phyloP scores from a whole-genome alignment of 352 stramenopile genomes.

The Pythium biforme region DNA sequence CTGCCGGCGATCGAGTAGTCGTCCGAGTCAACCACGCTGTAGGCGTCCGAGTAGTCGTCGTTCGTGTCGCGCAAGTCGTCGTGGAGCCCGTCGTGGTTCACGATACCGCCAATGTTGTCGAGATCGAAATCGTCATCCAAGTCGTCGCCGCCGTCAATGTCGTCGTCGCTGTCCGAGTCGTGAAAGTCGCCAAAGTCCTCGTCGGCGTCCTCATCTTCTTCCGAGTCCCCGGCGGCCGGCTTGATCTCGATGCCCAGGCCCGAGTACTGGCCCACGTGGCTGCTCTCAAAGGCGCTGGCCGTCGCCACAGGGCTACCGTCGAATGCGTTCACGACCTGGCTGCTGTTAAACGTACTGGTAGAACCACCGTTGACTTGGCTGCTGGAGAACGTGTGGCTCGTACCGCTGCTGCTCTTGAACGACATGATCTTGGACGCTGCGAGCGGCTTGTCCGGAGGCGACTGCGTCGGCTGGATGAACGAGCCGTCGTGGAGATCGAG shows the following conservation, averaged over 20 bases:
- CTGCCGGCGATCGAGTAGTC: slow-evolving; percentile 29
- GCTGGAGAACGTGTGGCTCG: slow-evolving; percentile 6
- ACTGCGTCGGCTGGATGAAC: slow-evolving; percentile 13
- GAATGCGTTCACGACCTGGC: slow-evolving; percentile 16
- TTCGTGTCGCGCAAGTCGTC: slow-evolving; percentile 5
- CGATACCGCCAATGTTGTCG: slow-evolving; percentile 12
- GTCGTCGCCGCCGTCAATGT: slow-evolving; percentile 2
- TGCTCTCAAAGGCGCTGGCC: slow-evolving; percentile 12
- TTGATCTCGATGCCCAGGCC: slow-evolving; percentile 7
- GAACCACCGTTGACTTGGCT: slow-evolving; percentile 4
- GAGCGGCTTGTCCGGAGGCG: slow-evolving; percentile 8
- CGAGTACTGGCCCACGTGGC: slow-evolving; percentile 18
- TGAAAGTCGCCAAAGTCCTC: slow-evolving; percentile 27
- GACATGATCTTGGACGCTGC: slow-evolving; percentile 21
- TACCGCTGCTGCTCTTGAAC: slow-evolving; percentile 14
- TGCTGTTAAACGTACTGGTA: slow-evolving; percentile 17
- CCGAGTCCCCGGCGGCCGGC: slow-evolving; percentile 12
- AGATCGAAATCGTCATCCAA: slow-evolving; percentile 1
- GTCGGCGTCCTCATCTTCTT: slow-evolving; percentile 20
- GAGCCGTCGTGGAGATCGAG: slow-evolving; percentile 18
- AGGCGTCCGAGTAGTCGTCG: slow-evolving; percentile 6
- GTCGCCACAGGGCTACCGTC: slow-evolving; percentile 8
- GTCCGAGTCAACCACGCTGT: slow-evolving; percentile 9
- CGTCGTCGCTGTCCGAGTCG: slow-evolving; percentile 26
- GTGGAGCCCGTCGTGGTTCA: slow-evolving; percentile 7